phyloP scores from a whole-genome alignment of 805 yeast species.

The Torulaspora gathmanii region DNA sequence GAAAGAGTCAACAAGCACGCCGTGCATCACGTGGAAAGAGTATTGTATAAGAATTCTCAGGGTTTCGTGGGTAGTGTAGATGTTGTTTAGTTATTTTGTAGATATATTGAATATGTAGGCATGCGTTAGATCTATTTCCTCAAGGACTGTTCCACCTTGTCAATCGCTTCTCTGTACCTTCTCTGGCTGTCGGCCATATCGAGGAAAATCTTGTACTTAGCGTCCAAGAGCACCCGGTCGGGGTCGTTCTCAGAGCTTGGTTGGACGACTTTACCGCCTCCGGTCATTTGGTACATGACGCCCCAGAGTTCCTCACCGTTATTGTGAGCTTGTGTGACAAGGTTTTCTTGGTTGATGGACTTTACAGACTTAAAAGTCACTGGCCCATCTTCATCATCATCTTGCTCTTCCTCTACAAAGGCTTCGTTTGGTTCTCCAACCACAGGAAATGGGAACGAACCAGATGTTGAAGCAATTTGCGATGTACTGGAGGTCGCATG shows the following conservation, averaged over 20 bases:
- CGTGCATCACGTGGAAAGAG: neutral
- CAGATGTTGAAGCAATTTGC: slow-evolving; percentile 31
- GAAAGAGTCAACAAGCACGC: slow-evolving; percentile 3
- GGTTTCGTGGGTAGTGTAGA: too few relatives aligned
- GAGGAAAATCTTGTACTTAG: slow-evolving; percentile 78
- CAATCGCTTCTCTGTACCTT: slow-evolving; percentile 68
- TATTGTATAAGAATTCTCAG: neutral
- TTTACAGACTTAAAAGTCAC: slow-evolving; percentile 58
- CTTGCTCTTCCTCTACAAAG: slow-evolving; percentile 31
- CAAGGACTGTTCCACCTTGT: slow-evolving; percentile 36
- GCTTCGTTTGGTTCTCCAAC: slow-evolving; percentile 24
- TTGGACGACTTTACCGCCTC: slow-evolving; percentile 71
- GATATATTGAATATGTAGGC: slow-evolving; percentile 1
- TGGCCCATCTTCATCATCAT: slow-evolving; percentile 46
- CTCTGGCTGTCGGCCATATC: slow-evolving; percentile 84
- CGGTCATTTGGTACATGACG: slow-evolving; percentile 78
- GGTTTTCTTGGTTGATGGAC: slow-evolving; percentile 47
- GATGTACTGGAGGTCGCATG: slow-evolving; percentile 62
- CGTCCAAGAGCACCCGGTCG: slow-evolving; percentile 65
- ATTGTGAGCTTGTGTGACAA: slow-evolving; percentile 20
- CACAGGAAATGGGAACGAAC: slow-evolving; percentile 46
- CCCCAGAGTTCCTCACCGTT: slow-evolving; percentile 74
- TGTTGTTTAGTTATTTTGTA: too few relatives aligned
- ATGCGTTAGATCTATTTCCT: neutral
- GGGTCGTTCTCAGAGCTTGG: slow-evolving; percentile 58